Conservation (phyloP, 192 early-diverging fungal genomes). For the Chytriomyces confervae region DNA sequence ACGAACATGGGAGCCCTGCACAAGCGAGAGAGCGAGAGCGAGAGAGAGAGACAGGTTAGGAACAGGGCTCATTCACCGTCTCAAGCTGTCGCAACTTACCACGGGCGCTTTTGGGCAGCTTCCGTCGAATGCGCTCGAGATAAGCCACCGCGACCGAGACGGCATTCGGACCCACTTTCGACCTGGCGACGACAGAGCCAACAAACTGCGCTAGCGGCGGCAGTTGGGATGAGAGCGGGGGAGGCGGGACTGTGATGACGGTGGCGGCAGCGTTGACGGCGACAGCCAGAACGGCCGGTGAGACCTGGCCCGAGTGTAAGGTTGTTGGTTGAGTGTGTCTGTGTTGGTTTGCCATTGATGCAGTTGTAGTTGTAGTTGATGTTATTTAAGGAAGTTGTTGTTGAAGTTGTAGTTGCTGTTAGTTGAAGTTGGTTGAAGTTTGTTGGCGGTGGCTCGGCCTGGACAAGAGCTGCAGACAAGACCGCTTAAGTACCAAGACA, state of each 20-base stretch:
- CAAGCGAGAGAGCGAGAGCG: too few species aligned
- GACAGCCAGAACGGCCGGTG: not conserved
- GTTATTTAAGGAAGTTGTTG: too few species aligned
- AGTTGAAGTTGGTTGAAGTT: too few species aligned
- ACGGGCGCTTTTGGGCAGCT: slow-evolving; percentile 1
- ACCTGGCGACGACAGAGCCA: slow-evolving; percentile 2
- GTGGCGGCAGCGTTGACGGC: not conserved
- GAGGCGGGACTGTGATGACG: not conserved
- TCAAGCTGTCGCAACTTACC: not conserved
- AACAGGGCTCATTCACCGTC: not conserved
- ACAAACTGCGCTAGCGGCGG: slow-evolving; percentile 20
- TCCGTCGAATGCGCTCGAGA: not conserved
- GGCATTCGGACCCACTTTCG: not conserved
- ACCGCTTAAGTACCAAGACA: too few species aligned
- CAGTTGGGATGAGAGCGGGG: not conserved
- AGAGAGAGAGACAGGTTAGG: not conserved
- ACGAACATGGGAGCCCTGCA: slow-evolving; percentile 26
- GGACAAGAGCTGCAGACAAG: too few species aligned
- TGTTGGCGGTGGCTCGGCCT: too few species aligned
- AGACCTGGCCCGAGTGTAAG: not conserved
- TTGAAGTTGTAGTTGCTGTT: too few species aligned
- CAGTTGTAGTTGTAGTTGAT: too few species aligned
- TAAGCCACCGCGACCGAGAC: not conserved
- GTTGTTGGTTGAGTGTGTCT: not conserved
- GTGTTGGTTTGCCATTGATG: too few species aligned